A percentile compares a stretch with the other conserved stretches of the same genome.
These are phyloP conservation scores for Lyophyllum atratum DNA, from an alignment of 768 basidiomycete species.

Conservation along the genomic window DNA sequence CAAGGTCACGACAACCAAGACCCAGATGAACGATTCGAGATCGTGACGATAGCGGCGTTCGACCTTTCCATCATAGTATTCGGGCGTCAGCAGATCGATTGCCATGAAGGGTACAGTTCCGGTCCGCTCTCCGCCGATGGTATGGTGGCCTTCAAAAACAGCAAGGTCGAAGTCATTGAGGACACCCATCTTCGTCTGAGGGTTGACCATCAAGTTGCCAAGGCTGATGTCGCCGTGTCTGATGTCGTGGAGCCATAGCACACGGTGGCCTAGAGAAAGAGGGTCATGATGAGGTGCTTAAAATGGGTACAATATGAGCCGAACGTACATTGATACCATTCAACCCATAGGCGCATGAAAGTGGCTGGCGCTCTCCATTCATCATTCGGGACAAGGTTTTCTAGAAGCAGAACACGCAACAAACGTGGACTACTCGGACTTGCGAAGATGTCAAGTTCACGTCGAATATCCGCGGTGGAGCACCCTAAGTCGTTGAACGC, in stretches of 20 bases:
- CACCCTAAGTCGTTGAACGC: no score
- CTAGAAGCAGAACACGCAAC: no score
- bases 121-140: not conserved
- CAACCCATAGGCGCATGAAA: not conserved
- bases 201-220: no score
- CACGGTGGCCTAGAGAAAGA: no score
- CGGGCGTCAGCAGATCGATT: not conserved
- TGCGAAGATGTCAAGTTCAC: no score
- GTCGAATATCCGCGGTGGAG: no score
- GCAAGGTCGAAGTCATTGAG: no score
- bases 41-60: conserved; percentile 3
- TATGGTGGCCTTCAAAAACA: not conserved
- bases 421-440: no score
- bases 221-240: no score
- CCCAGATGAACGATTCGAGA: conserved; percentile 9
- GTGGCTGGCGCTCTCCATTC: not conserved
- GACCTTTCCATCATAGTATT: not conserved
- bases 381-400: no score
- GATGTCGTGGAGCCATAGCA: no score
- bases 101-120: conserved; percentile 8
- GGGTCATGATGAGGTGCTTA: not conserved
- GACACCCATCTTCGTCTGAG: no score
- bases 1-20: not conserved
- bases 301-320: not conserved
- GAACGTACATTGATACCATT: not conserved